These are phyloP conservation scores for Carpinus viminea DNA, from an alignment of 306 rosid genomes.

Conservation along the genomic window DNA sequence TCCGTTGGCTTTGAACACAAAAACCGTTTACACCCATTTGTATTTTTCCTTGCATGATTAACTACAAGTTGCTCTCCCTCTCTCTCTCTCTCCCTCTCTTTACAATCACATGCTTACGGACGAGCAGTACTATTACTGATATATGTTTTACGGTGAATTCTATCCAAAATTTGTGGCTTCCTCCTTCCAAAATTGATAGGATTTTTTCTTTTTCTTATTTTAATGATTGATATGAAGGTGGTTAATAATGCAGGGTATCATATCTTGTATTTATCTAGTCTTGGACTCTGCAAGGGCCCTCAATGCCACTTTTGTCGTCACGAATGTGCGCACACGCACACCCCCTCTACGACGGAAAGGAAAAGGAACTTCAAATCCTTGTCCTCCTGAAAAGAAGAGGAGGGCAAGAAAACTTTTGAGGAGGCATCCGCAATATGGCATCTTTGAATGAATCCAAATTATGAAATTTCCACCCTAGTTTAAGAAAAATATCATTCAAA, in stretches of 20 bases:
- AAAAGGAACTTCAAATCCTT: slow-evolving; percentile 21
- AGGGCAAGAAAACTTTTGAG: slow-evolving; percentile 6
- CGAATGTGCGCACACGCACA: slow-evolving; percentile 38
- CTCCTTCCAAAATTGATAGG: no score
- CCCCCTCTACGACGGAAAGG: slow-evolving; percentile 16
- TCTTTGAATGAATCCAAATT: neutral
- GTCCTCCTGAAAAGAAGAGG: slow-evolving; percentile 38
- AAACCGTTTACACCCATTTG: neutral
- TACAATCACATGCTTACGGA: no score
- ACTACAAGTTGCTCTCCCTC: neutral
- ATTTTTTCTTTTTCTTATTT: neutral
- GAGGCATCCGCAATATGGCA: slow-evolving; percentile 7
- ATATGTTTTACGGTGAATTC: neutral
- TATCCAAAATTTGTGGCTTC: no score
- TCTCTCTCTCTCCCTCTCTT: neutral
- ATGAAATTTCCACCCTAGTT: neutral
- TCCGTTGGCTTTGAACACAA: neutral
- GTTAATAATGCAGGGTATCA: neutral
- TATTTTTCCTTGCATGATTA: neutral
- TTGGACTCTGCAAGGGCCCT: slow-evolving; percentile 26
- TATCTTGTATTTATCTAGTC: neutral
- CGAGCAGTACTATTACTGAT: neutral
- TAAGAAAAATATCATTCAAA: neutral
- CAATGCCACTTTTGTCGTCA: slow-evolving; percentile 29
- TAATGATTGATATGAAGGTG: neutral